phyloP scores from a whole-genome alignment of 306 rosid species.

The Sicyos baderoa region DNA sequence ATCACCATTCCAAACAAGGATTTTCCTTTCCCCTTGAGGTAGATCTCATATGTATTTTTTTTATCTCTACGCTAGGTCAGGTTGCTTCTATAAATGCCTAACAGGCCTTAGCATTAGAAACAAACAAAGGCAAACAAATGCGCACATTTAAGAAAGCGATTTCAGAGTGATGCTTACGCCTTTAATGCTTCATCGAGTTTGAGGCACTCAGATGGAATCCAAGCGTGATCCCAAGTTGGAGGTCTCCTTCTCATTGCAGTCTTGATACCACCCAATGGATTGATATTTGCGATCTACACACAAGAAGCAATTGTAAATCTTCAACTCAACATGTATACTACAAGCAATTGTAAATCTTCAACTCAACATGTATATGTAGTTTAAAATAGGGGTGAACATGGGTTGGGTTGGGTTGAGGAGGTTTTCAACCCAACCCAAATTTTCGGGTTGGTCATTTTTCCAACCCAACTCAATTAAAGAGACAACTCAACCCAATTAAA shows the following conservation, averaged over 20 bases:
- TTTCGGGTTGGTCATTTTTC: too few relatives aligned
- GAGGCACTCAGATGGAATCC: conserved; percentile 67
- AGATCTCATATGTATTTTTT: background rate
- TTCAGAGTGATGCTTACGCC: conserved; percentile 39
- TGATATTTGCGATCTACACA: conserved; percentile 47
- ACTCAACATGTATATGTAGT: too few relatives aligned
- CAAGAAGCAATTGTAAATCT: conserved; percentile 2
- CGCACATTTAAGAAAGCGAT: background rate
- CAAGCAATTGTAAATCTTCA: too few relatives aligned
- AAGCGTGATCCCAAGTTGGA: conserved; percentile 49
- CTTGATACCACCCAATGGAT: conserved; percentile 62
- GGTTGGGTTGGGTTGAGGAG: too few relatives aligned
- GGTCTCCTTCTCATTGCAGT: conserved; percentile 61
- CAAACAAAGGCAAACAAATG: background rate
- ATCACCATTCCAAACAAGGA: background rate
- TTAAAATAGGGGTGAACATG: too few relatives aligned
- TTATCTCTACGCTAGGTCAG: background rate
- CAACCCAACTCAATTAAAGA: too few relatives aligned
- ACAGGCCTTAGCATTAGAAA: background rate
- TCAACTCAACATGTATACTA: background rate
- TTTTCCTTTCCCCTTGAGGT: background rate
- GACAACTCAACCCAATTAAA: too few relatives aligned
- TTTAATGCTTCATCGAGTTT: conserved; percentile 56
- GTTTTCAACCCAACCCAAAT: too few relatives aligned
- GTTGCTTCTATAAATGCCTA: background rate